A percentile compares a stretch with the other conserved stretches of the same genome.
Conservation (phyloP, 2,329 filamentous ascomycete species). For the Harringtonia lauricola region DNA sequence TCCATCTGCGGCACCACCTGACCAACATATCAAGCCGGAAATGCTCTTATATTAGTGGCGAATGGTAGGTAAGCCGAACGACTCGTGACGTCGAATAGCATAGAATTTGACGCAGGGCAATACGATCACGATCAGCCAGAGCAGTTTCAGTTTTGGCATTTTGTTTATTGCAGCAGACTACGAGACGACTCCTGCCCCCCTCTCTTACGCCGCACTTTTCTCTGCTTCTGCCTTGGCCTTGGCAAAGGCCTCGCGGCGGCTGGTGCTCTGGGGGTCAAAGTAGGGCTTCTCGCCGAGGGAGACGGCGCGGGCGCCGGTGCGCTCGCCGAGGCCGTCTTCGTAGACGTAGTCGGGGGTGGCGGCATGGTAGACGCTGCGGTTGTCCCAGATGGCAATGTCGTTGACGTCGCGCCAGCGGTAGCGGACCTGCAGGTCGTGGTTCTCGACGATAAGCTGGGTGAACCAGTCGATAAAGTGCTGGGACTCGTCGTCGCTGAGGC, state of each 20-base stretch:
- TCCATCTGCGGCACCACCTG: too few relatives aligned
- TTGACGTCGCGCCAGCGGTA: constrained; percentile 30
- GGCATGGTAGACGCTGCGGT: constrained; percentile 42
- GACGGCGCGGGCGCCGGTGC: constrained; percentile 37
- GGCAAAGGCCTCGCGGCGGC: constrained; percentile 15
- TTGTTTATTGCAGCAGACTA: too few relatives aligned
- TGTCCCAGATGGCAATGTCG: constrained; percentile 47
- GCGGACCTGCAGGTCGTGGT: constrained; percentile 45
- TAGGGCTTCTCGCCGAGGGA: constrained; percentile 43
- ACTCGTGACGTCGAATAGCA: too few relatives aligned
- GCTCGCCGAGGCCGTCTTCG: constrained; percentile 28
- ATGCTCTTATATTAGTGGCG: too few relatives aligned
- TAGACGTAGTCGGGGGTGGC: constrained; percentile 41
- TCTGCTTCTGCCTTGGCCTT: too few relatives aligned
- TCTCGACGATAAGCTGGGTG: constrained; percentile 36
- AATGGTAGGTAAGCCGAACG: too few relatives aligned
- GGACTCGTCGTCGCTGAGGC: constrained; percentile 34
- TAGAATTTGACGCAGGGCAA: too few relatives aligned
- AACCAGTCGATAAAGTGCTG: constrained; percentile 40
- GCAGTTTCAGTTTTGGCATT: too few relatives aligned
- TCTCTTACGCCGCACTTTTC: too few relatives aligned
- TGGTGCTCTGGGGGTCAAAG: constrained; percentile 32
- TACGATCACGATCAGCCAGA: too few relatives aligned
- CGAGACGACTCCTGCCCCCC: too few relatives aligned
- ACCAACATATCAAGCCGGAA: too few relatives aligned